Base-by-base conservation (phyloP, 805 yeast genomes). In the Candida insectalens region DNA sequence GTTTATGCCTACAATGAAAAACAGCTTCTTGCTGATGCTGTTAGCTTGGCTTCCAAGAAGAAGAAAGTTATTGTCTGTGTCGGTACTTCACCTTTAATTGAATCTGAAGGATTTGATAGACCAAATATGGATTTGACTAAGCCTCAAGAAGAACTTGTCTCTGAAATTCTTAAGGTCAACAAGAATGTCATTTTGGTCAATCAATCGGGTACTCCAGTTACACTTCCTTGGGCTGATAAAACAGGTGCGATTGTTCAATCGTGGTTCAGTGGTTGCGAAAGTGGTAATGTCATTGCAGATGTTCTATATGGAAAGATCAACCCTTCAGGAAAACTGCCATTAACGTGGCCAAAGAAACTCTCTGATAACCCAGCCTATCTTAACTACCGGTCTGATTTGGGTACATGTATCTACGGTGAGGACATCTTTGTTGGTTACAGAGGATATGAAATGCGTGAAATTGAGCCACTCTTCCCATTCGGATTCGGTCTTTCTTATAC, bases 401-500 rank as follows among this genome's bases (percentile, higher is more conserved):
- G 81, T 29, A 55, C 66, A 34, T 71, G 66, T 21, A 45, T 68
- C 36, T 77, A 77, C 44, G 81, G 83, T 38, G 84, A 77, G 50
- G 81, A 75, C 46, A 68, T 77, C 30, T 76, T 62, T 49, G 71
- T 76, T 34, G 83, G 83, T 15, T 75, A 77, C 59, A 59, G 74
- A 38, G 72, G 56, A 57, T 77, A 71, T 51, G 82, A 77, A 45
- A 69, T 67, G 51, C 48, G 58, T 22, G 62, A 66, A 40, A 55
- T 51, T 27, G 60, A 61, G 18, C 74, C 70, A 4, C 57, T 67
- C 32, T 76, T 66, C 60, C 76, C 81, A 28, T 77, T 77, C 51
- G 83, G 83, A 4, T 63, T 52, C 44, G 83, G 83, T 31, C 61
- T 75, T 40, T 74, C 83, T 2, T 77, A 74, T 57, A 67, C 81